phyloP scores from a whole-genome alignment of 371 early-diverging fungal genomes.

The Mortierella sp. region DNA sequence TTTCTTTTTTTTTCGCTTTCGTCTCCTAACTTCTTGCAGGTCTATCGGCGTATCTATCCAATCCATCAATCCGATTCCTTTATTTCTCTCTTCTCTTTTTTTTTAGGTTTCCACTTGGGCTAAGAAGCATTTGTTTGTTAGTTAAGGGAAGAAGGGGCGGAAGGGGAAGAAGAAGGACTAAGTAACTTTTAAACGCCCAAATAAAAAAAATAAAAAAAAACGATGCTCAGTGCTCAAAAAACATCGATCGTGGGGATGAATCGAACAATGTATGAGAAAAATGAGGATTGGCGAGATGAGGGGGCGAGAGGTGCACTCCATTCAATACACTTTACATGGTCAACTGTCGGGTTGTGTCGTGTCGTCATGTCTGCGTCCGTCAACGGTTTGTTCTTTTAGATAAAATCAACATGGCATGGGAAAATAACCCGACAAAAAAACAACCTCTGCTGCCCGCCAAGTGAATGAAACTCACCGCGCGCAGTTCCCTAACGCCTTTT shows the following conservation, averaged over 20 bases:
- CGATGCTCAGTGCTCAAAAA: conserved; percentile 2
- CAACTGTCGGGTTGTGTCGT: neutral
- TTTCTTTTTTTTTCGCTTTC: neutral
- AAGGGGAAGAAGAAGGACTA: neutral
- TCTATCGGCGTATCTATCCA: conserved; percentile 7
- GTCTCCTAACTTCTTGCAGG: neutral
- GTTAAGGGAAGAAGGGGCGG: neutral
- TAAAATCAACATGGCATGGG: neutral
- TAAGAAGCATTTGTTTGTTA: neutral
- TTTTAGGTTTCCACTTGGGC: neutral
- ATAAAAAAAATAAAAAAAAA: too few species aligned
- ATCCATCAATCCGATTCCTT: conserved; percentile 1
- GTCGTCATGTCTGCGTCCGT: neutral
- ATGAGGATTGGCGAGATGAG: neutral
- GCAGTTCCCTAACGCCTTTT: too few species aligned
- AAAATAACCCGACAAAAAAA: neutral
- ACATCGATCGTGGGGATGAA: neutral
- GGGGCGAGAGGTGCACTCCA: neutral
- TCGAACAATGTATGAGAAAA: neutral
- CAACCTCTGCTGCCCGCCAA: too few species aligned
- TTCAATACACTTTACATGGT: neutral
- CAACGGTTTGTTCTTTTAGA: neutral
- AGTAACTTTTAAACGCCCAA: neutral
- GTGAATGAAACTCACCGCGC: too few species aligned
- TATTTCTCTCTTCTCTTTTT: neutral